Evolutionary conservation across 1,284 basidiomycete species (phyloP).

Genomic region (Hymenochaete sp.): DNA sequence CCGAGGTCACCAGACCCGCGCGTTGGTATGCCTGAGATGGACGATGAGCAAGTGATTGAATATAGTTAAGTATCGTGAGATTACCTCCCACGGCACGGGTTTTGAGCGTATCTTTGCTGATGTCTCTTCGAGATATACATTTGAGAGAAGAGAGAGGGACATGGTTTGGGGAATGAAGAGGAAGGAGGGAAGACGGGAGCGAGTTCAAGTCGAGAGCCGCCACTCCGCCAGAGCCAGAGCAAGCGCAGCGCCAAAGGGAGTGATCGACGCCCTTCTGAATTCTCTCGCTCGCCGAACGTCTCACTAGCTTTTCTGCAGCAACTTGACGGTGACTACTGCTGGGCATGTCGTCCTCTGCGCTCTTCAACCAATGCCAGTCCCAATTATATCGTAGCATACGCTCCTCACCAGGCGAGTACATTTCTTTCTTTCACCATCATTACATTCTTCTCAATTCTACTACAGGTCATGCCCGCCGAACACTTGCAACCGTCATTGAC

Average conservation of each 20-base stretch:
- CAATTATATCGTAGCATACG: slow-evolving; percentile 8
- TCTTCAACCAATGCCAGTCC: slow-evolving; percentile 16
- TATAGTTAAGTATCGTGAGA: neutral
- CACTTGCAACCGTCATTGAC: slow-evolving; percentile 14
- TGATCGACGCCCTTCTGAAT: no score
- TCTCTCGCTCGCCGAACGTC: no score
- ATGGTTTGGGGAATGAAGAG: slow-evolving; percentile 28
- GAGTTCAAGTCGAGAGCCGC: neutral
- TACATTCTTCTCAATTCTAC: neutral
- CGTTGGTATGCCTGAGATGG: slow-evolving; percentile 80
- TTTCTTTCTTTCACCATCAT: no score
- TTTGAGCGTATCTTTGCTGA: slow-evolving; percentile 84
- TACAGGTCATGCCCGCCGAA: slow-evolving; percentile 10
- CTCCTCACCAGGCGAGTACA: no score
- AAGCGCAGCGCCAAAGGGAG: no score
- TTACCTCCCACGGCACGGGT: slow-evolving; percentile 93
- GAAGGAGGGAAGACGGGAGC: slow-evolving; percentile 3
- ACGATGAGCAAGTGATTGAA: neutral
- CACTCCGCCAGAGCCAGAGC: no score
- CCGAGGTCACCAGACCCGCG: slow-evolving; percentile 80
- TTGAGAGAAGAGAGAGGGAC: slow-evolving; percentile 81
- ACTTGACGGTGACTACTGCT: no score
- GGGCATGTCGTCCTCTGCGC: slow-evolving; percentile 15
- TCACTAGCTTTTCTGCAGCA: no score
- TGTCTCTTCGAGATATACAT: slow-evolving; percentile 80